A percentile compares a stretch with the other conserved stretches of the same genome.
Evolutionary conservation across 257 asterid species (phyloP).

Genomic region (Henckelia pumila): DNA sequence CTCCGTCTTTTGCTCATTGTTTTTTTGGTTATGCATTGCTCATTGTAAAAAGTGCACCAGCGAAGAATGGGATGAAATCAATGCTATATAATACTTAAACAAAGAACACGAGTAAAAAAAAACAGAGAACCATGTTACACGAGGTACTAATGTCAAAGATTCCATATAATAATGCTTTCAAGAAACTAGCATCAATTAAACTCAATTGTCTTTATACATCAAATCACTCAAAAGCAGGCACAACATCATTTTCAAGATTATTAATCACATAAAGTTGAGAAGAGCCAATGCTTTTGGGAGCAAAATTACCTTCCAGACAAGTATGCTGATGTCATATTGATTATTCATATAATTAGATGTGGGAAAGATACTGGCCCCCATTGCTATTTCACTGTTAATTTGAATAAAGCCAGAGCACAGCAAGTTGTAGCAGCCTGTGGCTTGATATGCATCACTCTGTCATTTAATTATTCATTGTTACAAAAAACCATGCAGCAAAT

Average conservation of each 20-base stretch:
- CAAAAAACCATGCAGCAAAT: conserved; percentile 17
- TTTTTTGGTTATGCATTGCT: conserved; percentile 15
- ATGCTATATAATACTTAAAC: conserved; percentile 27
- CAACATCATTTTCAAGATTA: conserved; percentile 21
- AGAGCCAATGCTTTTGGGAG: conserved; percentile 15
- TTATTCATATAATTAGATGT: conserved; percentile 49
- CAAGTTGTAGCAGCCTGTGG: conserved; percentile 88
- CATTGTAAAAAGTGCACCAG: conserved; percentile 28
- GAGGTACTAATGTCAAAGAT: conserved; percentile 45
- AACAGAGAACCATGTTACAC: conserved; percentile 24
- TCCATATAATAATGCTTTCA: conserved; percentile 40
- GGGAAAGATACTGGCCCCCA: conserved; percentile 88
- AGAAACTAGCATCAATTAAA: conserved; percentile 22
- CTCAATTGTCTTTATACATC: conserved; percentile 24
- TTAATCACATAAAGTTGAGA: conserved; percentile 27
- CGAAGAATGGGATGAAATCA: conserved; percentile 28
- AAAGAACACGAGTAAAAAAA: conserved; percentile 28
- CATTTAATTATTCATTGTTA: conserved; percentile 33
- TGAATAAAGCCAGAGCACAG: conserved; percentile 83
- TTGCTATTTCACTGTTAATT: conserved; percentile 60
- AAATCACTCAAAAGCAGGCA: conserved; percentile 29
- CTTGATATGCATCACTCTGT: conserved; percentile 85
- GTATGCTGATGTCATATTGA: conserved; percentile 79
- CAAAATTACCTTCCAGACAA: conserved; percentile 81
- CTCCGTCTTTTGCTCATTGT: conserved; percentile 1